Evolutionary conservation across 2,329 filamentous ascomycete genomes (phyloP).

Genomic region (Epichloe sp.): DNA sequence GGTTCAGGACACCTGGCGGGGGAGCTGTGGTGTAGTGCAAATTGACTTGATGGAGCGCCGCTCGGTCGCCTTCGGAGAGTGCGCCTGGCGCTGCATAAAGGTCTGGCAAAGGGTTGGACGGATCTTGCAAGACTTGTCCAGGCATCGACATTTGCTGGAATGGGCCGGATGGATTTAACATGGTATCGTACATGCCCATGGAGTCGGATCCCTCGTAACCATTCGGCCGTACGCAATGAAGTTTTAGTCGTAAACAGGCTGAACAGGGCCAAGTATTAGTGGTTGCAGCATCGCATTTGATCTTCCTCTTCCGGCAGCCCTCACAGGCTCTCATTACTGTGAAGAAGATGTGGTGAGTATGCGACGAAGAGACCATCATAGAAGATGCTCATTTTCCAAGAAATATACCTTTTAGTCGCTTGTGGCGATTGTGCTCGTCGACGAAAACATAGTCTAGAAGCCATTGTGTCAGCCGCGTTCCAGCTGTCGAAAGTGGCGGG

Average conservation of each 20-base stretch:
- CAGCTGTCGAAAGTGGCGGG: background rate
- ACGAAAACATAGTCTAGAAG: conserved; percentile 84
- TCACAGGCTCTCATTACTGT: conserved; percentile 94
- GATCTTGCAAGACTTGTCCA: conserved; percentile 25
- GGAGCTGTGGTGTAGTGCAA: conserved; percentile 42
- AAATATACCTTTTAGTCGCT: conserved; percentile 75
- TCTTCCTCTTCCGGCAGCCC: conserved; percentile 87
- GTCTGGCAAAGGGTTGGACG: conserved; percentile 25
- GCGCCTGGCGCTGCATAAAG: conserved; percentile 36
- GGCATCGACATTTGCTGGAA: conserved; percentile 40
- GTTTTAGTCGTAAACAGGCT: conserved; percentile 80
- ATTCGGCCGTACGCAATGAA: conserved; percentile 84
- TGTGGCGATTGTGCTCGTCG: conserved; percentile 96
- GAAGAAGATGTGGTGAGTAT: background rate
- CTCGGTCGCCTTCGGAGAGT: conserved; percentile 32
- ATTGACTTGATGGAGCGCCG: conserved; percentile 33
- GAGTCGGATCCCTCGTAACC: conserved; percentile 44
- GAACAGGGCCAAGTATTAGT: conserved; percentile 97
- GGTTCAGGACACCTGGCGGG: conserved; percentile 36
- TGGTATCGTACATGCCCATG: conserved; percentile 19
- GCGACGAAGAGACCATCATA: background rate
- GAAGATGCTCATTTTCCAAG: background rate
- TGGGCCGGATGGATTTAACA: conserved; percentile 19
- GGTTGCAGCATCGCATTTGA: conserved; percentile 94
- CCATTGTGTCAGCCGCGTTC: background rate